Percentiles rank a stretch among this genome's conserved stretches.
Evolutionary conservation across 768 basidiomycete genomes (phyloP).

Genomic region (Stropharia rugosoannulata): DNA sequence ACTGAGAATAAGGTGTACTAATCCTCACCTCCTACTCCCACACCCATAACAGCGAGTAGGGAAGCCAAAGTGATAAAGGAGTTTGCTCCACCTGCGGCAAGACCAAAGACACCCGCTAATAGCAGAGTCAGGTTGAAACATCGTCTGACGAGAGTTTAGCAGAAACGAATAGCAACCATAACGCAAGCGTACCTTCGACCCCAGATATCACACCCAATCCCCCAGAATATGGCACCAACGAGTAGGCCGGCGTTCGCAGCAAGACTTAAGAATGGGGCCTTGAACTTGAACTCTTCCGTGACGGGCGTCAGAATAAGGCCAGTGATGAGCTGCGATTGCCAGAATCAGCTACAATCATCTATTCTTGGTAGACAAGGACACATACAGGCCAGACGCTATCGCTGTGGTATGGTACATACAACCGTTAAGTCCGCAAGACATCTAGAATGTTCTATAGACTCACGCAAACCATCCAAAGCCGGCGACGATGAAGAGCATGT

Average conservation of each 20-base stretch:
- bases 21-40: conserved; percentile 60
- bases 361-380: neutral
- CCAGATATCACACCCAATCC: conserved; percentile 68
- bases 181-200: conserved; percentile 48
- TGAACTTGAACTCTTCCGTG: conserved; percentile 59
- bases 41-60: conserved; percentile 55
- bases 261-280: conserved; percentile 61
- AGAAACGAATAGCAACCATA: neutral
- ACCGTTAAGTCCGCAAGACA: neutral
- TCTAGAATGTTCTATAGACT: conserved; percentile 22
- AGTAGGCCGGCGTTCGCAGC: conserved; percentile 69
- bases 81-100: conserved; percentile 59
- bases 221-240: conserved; percentile 68
- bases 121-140: conserved; percentile 72
- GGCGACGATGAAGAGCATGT: conserved; percentile 61
- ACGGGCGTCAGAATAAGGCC: conserved; percentile 65
- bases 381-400: conserved; percentile 76
- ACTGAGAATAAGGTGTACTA: neutral
- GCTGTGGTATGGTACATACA: conserved; percentile 27
- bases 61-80: conserved; percentile 51
- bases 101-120: conserved; percentile 64
- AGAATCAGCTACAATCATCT: too few relatives aligned
- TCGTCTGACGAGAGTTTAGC: conserved; percentile 33
- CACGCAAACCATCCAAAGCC: conserved; percentile 80
- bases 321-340: conserved; percentile 47